A percentile compares a stretch with the other conserved stretches of the same genome.
Evolutionary conservation across 2,329 filamentous ascomycete genomes (phyloP).

Genomic region (Anisogramma anomala): DNA sequence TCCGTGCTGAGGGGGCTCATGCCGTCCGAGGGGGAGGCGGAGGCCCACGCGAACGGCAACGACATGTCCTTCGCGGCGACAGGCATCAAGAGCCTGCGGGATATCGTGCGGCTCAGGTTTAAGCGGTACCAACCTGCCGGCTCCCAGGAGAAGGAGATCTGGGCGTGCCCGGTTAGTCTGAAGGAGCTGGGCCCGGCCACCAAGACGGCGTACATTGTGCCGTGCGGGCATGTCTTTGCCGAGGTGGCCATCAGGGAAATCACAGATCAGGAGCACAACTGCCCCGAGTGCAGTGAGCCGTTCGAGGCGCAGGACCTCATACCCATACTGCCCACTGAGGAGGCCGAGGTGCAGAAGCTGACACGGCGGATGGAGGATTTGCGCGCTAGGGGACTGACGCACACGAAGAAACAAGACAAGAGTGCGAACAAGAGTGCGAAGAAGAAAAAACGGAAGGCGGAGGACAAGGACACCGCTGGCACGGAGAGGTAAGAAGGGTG

Average conservation of each 20-base stretch:
- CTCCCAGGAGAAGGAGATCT: constrained; percentile 43
- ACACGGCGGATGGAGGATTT: constrained; percentile 57
- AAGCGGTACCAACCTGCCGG: constrained; percentile 29
- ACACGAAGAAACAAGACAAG: constrained; percentile 77
- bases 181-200: constrained; percentile 71
- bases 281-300: constrained; percentile 61
- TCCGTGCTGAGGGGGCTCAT: constrained; percentile 57
- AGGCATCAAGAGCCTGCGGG: constrained; percentile 68
- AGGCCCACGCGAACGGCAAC: constrained; percentile 34
- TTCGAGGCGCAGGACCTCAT: constrained; percentile 70
- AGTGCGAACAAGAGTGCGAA: constrained; percentile 49
- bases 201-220: constrained; percentile 80
- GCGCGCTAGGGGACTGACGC: constrained; percentile 60
- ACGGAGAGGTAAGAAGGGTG: constrained; percentile 39
- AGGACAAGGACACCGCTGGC: constrained; percentile 30
- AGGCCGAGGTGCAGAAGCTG: constrained; percentile 59
- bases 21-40: constrained; percentile 46
- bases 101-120: constrained; percentile 80
- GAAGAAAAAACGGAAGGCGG: constrained; percentile 66
- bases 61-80: constrained; percentile 32
- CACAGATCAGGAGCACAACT: constrained; percentile 38
- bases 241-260: constrained; percentile 77
- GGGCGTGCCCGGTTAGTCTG: constrained; percentile 77
- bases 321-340: constrained; percentile 62
- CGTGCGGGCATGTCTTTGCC: constrained; percentile 90